Base-by-base conservation (phyloP, 2,329 filamentous ascomycete genomes). In the Penicillium freii region DNA sequence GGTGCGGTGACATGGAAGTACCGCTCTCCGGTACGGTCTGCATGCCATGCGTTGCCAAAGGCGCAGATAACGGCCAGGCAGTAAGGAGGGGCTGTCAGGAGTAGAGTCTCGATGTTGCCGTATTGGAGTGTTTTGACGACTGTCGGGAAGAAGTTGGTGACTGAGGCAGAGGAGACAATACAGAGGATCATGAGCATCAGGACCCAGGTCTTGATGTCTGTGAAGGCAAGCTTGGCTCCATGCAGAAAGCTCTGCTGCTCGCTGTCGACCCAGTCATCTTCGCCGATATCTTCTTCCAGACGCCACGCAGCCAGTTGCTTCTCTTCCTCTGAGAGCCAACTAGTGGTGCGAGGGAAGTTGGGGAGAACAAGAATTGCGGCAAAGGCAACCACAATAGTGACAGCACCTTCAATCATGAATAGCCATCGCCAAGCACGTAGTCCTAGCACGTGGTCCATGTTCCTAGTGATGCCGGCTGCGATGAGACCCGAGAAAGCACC, bases 401-500 rank as follows among this genome's bases (percentile, higher is more conserved):
- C 80, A 17, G 80, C 77, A 25, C 88, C 88, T 70, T 91, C 87
- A 39, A 90, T 85, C 53, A 91, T 85, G 73, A 89, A 89, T 0
- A 89, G 75, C 82, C 83, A 87, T 13, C 85, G 78, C 72, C 82
- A 91, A 4, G 85, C 85, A 2, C 78, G 73, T 3, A 87, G 74
- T 0, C 86, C 87, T 8, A 54, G 58, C 29, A 61, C 61, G 2
- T 83, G 80, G 58, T 88, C 80, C 78, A 92, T 82, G 49, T 87
- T 84, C n/a, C 78, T 76, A 0, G 83, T 85, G 54, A 92, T 89
- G 7, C 87, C 85, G 0, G 84, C 84, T 1, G 83, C 80, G 38
- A 87, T 82, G 9, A 87, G 72, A 2, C 87, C 88, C 0, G 87
- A 88, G 66, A 91, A 91, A 1, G 88, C 88, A 5, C 87, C 87